Evolutionary conservation across 2,329 filamentous ascomycete genomes (phyloP).

Genomic region (Talaromyces piceae): DNA sequence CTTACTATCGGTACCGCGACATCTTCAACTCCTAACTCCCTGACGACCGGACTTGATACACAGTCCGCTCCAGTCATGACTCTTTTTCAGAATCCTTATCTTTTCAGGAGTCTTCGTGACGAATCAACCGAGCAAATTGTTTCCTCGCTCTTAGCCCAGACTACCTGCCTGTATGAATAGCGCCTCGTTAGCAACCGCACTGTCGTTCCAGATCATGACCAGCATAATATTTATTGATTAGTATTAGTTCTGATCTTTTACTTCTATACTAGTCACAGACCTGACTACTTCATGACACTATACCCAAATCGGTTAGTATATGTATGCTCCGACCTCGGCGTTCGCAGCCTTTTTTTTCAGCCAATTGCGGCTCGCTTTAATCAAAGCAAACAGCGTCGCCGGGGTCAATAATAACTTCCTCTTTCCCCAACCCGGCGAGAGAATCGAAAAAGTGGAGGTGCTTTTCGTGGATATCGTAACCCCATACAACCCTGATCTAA

Average conservation of each 20-base stretch:
- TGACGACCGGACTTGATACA: background rate
- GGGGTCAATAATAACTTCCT: slow-evolving; percentile 7
- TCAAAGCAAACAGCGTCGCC: slow-evolving; percentile 6
- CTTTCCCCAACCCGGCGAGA: slow-evolving; percentile 3
- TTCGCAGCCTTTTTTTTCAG: background rate
- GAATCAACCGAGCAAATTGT: background rate
- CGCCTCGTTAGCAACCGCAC: background rate
- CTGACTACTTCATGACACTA: background rate
- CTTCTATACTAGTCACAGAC: background rate
- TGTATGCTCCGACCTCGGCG: slow-evolving; percentile 10
- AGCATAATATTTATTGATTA: background rate
- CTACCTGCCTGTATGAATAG: background rate
- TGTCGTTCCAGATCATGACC: background rate
- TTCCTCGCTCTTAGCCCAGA: background rate
- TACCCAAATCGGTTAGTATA: background rate
- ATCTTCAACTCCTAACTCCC: background rate
- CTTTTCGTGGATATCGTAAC: background rate
- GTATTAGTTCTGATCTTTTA: background rate
- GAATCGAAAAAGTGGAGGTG: background rate
- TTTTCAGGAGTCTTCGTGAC: background rate
- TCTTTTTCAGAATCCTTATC: background rate
- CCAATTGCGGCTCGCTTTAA: slow-evolving; percentile 9
- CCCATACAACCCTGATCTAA: background rate
- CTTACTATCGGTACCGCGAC: background rate
- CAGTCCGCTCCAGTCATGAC: background rate